phyloP scores from a whole-genome alignment of 108 stramenopile species.

The Skeletonema grethae region DNA sequence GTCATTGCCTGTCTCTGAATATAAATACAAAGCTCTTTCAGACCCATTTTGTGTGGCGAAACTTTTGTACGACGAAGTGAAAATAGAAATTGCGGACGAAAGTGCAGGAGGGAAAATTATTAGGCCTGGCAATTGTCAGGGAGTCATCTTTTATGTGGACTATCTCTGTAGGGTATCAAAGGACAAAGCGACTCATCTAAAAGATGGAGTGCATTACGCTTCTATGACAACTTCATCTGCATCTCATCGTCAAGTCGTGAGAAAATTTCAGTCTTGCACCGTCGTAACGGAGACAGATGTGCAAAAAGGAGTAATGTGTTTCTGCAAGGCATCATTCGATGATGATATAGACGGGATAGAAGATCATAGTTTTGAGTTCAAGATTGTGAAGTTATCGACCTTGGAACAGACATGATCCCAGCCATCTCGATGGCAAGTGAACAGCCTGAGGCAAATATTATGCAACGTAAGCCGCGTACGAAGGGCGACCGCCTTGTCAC shows the following conservation, averaged over 20 bases:
- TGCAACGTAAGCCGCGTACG: slow-evolving; percentile 66
- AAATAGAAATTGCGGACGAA: neutral
- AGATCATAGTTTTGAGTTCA: slow-evolving; percentile 28
- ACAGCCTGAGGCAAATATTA: slow-evolving; percentile 56
- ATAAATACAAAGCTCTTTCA: slow-evolving; percentile 53
- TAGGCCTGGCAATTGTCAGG: slow-evolving; percentile 17
- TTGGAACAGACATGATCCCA: slow-evolving; percentile 62
- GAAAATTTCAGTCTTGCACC: slow-evolving; percentile 19
- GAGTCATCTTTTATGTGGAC: slow-evolving; percentile 45
- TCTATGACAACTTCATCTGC: slow-evolving; percentile 36
- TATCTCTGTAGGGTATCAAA: slow-evolving; percentile 24
- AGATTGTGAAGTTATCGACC: slow-evolving; percentile 50
- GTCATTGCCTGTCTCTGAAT: slow-evolving; percentile 72
- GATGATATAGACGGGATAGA: slow-evolving; percentile 23
- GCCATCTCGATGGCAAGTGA: slow-evolving; percentile 53
- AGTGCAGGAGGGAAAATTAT: neutral
- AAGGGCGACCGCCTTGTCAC: slow-evolving; percentile 59
- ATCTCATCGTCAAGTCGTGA: slow-evolving; percentile 35
- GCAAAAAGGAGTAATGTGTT: slow-evolving; percentile 15
- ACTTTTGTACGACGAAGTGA: slow-evolving; percentile 49
- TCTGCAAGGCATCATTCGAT: slow-evolving; percentile 32
- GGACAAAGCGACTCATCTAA: neutral
- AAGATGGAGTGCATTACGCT: slow-evolving; percentile 3
- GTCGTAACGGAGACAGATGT: slow-evolving; percentile 19
- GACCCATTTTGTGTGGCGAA: slow-evolving; percentile 51